Percentiles rank a stretch among this genome's conserved stretches.
These are phyloP conservation scores for Fusarium virguliforme DNA, from an alignment of 2,329 filamentous ascomycete genomes.

Conservation along the genomic window DNA sequence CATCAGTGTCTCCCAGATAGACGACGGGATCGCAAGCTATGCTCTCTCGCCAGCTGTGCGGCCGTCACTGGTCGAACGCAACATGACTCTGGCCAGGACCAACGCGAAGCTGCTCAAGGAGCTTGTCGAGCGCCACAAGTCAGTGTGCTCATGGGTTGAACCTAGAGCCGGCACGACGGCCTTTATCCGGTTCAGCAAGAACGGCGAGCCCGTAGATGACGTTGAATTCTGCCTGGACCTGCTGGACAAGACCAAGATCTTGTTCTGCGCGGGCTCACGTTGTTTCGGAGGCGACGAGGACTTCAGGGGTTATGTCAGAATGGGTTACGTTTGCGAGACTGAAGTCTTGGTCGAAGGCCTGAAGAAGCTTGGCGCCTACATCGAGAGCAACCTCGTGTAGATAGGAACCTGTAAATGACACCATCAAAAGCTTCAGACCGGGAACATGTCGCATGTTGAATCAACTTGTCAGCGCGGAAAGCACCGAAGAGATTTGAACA, in stretches of 20 bases:
- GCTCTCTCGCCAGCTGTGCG: conserved; percentile 72
- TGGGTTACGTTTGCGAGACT: conserved; percentile 83
- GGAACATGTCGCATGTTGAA: conserved; percentile 13
- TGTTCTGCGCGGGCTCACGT: conserved; percentile 80
- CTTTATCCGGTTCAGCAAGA: conserved; percentile 78
- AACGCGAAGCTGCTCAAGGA: conserved; percentile 78
- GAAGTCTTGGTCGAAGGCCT: conserved; percentile 78
- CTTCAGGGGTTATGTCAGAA: conserved; percentile 81
- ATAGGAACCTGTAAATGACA: background rate
- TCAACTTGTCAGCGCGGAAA: conserved; percentile 24
- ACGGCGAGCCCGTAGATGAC: conserved; percentile 77
- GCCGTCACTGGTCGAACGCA: conserved; percentile 65
- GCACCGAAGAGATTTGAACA: conserved; percentile 23
- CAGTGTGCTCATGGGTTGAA: conserved; percentile 78
- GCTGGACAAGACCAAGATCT: conserved; percentile 77
- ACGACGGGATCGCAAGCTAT: conserved; percentile 83
- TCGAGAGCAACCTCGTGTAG: conserved; percentile 48
- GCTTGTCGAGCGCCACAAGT: conserved; percentile 77
- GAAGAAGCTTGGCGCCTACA: conserved; percentile 62
- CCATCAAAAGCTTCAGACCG: background rate
- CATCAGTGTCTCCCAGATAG: conserved; percentile 87
- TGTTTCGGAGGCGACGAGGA: conserved; percentile 80
- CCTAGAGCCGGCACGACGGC: conserved; percentile 86
- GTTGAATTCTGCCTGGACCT: conserved; percentile 80
- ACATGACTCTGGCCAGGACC: conserved; percentile 73